Evolutionary conservation across 345 rosid species (phyloP).

Genomic region (Salix dunnii): DNA sequence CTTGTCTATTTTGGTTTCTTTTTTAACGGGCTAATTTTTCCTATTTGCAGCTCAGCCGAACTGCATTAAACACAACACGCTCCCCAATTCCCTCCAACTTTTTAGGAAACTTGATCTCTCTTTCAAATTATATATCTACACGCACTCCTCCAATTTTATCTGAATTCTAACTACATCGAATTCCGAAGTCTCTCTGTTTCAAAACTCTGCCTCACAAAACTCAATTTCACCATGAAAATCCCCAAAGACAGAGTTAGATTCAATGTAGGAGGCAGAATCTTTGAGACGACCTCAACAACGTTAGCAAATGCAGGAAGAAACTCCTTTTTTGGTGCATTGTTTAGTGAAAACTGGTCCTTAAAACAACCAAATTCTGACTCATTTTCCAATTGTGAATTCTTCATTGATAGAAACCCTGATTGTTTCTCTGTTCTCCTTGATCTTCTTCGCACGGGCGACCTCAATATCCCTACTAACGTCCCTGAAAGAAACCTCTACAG

Average conservation of each 20-base stretch:
- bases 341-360: slow-evolving; percentile 75
- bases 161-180: background rate
- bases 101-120: slow-evolving; percentile 9
- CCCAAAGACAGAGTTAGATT: slow-evolving; percentile 67
- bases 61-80: background rate
- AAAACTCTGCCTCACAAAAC: background rate
- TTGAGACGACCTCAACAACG: slow-evolving; percentile 92
- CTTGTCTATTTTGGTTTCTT: background rate
- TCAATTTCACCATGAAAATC: slow-evolving; percentile 48
- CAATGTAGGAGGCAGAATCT: slow-evolving; percentile 87
- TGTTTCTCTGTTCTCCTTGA: slow-evolving; percentile 89
- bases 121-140: slow-evolving; percentile 3
- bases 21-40: background rate
- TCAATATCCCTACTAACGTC: slow-evolving; percentile 58
- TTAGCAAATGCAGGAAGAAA: slow-evolving; percentile 86
- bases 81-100: slow-evolving; percentile 24
- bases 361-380: slow-evolving; percentile 17
- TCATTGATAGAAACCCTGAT: slow-evolving; percentile 85
- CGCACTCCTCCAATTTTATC: background rate
- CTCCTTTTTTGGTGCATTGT: slow-evolving; percentile 81
- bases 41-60: background rate
- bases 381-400: slow-evolving; percentile 31
- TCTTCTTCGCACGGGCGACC: slow-evolving; percentile 96
- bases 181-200: background rate
- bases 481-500: slow-evolving; percentile 67